Evolutionary conservation across 1,284 basidiomycete species (phyloP).

Genomic region (Tilletiopsis washingtonensis): DNA sequence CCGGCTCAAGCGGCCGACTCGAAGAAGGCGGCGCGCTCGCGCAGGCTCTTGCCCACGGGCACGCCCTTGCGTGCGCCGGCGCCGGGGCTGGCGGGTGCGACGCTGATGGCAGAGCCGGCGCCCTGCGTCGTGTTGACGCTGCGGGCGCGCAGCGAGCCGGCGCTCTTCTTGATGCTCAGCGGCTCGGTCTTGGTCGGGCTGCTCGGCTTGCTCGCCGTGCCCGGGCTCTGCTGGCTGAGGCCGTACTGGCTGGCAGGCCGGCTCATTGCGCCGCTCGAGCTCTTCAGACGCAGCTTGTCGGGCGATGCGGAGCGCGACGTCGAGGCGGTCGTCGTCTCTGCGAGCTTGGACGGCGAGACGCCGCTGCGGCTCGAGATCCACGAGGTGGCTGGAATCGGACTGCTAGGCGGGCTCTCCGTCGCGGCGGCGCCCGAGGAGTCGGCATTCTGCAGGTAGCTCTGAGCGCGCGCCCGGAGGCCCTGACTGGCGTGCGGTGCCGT

Average conservation of each 20-base stretch:
- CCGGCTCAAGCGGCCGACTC: slow-evolving; percentile 6
- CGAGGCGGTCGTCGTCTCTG: not conserved
- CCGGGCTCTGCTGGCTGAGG: not conserved
- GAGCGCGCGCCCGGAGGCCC: slow-evolving; percentile 11
- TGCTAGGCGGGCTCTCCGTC: not conserved
- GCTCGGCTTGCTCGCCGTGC: too few relatives aligned
- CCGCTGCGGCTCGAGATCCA: not conserved
- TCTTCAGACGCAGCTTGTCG: not conserved
- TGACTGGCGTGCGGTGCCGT: slow-evolving; percentile 4
- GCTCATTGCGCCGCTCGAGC: too few relatives aligned
- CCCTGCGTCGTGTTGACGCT: not conserved
- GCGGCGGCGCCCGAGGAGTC: not conserved
- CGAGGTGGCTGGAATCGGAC: not conserved
- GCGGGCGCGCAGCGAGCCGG: slow-evolving; percentile 1
- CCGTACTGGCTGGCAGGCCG: not conserved
- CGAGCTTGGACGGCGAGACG: not conserved
- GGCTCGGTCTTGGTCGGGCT: slow-evolving; percentile 7
- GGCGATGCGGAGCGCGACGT: not conserved
- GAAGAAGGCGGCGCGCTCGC: slow-evolving; percentile 33
- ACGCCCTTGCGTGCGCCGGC: not conserved
- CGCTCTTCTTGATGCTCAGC: slow-evolving; percentile 22
- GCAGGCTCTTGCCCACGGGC: slow-evolving; percentile 14
- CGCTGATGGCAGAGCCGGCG: slow-evolving; percentile 7
- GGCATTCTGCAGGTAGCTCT: slow-evolving; percentile 9
- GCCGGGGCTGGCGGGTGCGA: not conserved